Evolutionary conservation across 2,329 filamentous ascomycete genomes (phyloP).

Genomic region (Tolypocladium amazonense): DNA sequence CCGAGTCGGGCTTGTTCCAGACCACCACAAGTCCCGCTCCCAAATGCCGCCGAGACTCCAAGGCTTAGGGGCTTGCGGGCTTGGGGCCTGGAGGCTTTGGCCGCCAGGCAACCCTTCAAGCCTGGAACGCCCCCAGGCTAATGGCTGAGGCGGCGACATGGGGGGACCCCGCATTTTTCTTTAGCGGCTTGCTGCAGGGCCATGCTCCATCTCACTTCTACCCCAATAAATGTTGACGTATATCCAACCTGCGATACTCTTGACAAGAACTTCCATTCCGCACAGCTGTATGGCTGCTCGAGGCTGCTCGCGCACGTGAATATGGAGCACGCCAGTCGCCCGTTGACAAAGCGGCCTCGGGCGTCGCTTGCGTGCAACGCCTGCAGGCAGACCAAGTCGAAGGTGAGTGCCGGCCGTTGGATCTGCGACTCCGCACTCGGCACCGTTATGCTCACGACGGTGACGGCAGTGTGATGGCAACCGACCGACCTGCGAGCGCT

Average conservation of each 20-base stretch:
- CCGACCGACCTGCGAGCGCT: conserved; percentile 11
- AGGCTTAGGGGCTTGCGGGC: no score
- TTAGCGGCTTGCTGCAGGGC: neutral
- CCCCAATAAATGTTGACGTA: neutral
- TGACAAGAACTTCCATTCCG: neutral
- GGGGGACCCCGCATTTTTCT: neutral
- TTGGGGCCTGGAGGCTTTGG: neutral
- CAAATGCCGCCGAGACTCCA: neutral
- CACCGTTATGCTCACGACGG: neutral
- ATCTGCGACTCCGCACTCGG: no score
- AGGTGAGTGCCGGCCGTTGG: conserved; percentile 5
- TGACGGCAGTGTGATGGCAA: conserved; percentile 10
- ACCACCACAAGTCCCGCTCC: neutral
- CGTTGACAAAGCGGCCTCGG: conserved; percentile 10
- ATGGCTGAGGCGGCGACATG: neutral
- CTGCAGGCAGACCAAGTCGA: conserved; percentile 13
- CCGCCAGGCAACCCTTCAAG: neutral
- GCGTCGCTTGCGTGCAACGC: conserved; percentile 12
- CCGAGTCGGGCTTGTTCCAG: neutral
- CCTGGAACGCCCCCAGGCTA: neutral
- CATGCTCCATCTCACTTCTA: neutral
- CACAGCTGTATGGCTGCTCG: neutral
- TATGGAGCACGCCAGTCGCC: conserved; percentile 6
- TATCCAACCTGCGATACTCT: neutral
- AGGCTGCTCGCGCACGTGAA: neutral